Conservation (phyloP, 75 land plant genomes). For the Azolla pinnata region DNA sequence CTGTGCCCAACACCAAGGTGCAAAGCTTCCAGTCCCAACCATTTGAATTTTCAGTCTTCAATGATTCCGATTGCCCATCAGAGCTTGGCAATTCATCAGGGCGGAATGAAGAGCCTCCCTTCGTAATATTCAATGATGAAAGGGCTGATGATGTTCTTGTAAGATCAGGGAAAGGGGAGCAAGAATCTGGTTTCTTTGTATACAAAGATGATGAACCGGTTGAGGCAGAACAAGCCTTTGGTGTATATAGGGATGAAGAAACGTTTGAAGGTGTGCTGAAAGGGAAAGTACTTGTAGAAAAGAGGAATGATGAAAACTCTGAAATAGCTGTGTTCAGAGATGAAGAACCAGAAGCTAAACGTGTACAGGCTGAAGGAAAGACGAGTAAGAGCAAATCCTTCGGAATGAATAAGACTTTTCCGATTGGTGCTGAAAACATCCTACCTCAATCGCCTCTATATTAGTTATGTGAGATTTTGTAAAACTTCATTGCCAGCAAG, state of each 20-base stretch:
- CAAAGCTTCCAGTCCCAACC: neutral
- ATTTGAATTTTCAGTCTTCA: neutral
- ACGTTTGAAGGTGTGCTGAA: no score
- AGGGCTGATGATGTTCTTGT: no score
- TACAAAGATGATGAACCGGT: slow-evolving; percentile 2
- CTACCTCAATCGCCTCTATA: no score
- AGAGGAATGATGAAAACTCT: neutral
- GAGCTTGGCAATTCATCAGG: neutral
- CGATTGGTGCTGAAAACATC: no score
- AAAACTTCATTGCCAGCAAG: no score
- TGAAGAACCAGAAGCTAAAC: neutral
- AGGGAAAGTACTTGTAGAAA: neutral
- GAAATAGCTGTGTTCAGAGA: slow-evolving; percentile 1
- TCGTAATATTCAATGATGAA: neutral
- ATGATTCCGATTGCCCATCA: neutral
- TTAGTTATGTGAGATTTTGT: no score
- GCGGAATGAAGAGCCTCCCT: neutral
- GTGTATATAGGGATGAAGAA: no score
- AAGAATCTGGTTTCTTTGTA: neutral
- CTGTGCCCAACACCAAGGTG: neutral
- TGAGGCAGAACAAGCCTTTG: neutral
- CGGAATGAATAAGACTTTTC: no score
- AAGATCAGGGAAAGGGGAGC: neutral
- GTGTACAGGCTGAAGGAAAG: no score
- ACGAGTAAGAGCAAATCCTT: no score